Conservation (phyloP, 805 yeast species). For the Schwanniomyces sp. region DNA sequence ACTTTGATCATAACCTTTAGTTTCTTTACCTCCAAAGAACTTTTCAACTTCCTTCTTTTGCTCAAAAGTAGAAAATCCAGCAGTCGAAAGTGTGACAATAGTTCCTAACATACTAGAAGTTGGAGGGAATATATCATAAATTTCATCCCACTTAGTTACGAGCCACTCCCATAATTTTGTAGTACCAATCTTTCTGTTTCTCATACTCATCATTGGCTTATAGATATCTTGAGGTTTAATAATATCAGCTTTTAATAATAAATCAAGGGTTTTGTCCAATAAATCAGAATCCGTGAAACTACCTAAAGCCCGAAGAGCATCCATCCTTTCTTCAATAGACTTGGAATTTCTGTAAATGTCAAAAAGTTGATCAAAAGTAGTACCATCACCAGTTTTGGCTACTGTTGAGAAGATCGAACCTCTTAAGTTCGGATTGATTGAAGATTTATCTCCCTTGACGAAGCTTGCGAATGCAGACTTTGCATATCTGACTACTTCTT, state of each 20-base stretch:
- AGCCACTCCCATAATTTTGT: slow-evolving; percentile 75
- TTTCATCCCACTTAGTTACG: slow-evolving; percentile 66
- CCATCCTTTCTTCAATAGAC: slow-evolving; percentile 63
- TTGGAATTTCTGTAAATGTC: slow-evolving; percentile 60
- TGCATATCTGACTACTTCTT: slow-evolving; percentile 47
- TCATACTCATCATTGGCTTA: slow-evolving; percentile 74
- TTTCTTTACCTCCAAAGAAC: slow-evolving; percentile 54
- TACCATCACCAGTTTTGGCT: slow-evolving; percentile 61
- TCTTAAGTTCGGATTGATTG: slow-evolving; percentile 75
- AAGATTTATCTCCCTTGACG: slow-evolving; percentile 61
- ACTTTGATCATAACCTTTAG: slow-evolving; percentile 64
- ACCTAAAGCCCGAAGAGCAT: slow-evolving; percentile 73
- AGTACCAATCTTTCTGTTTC: slow-evolving; percentile 62
- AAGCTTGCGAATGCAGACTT: slow-evolving; percentile 51
- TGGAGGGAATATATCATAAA: slow-evolving; percentile 72
- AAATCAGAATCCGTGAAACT: slow-evolving; percentile 52
- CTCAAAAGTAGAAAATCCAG: slow-evolving; percentile 58
- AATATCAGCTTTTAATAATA: slow-evolving; percentile 55
- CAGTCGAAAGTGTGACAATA: slow-evolving; percentile 62
- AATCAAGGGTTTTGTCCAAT: slow-evolving; percentile 54
- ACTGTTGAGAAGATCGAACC: slow-evolving; percentile 63
- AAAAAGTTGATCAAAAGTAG: slow-evolving; percentile 62
- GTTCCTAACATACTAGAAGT: slow-evolving; percentile 77
- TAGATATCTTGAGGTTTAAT: slow-evolving; percentile 71
- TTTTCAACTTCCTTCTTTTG: slow-evolving; percentile 50